Conservation (phyloP, 345 rosid genomes). For the Citrus glauca region DNA sequence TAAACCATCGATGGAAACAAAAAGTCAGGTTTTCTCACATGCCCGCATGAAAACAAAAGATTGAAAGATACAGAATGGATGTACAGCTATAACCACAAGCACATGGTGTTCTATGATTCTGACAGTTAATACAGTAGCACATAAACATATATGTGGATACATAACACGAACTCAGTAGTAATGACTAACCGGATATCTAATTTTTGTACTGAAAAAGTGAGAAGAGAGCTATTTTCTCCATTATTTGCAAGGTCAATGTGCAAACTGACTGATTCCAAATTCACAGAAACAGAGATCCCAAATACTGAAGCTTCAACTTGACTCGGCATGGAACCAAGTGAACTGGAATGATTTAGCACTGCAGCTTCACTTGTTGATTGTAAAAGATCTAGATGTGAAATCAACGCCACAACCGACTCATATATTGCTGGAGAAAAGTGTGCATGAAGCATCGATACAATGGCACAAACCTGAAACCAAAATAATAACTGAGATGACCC, state of each 20-base stretch:
- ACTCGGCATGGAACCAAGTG: constrained; percentile 20
- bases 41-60: background rate
- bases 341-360: constrained; percentile 8
- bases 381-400: constrained; percentile 42
- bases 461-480: constrained; percentile 57
- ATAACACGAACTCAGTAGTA: background rate
- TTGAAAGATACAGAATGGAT: background rate
- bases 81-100: background rate
- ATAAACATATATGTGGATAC: background rate
- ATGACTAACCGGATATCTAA: constrained; percentile 53
- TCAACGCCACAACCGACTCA: constrained; percentile 46
- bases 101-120: background rate
- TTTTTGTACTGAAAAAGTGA: constrained; percentile 41
- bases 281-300: constrained; percentile 49
- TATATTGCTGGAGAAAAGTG: constrained; percentile 57
- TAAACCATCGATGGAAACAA: background rate
- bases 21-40: background rate
- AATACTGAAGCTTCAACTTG: constrained; percentile 28
- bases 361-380: constrained; percentile 32
- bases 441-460: constrained; percentile 34
- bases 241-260: constrained; percentile 65
- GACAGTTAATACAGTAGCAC: no score
- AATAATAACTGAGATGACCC: constrained; percentile 8
- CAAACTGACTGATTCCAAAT: constrained; percentile 41
- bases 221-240: constrained; percentile 51